phyloP scores from a whole-genome alignment of 768 basidiomycete species.

The Mycena chlorophos region DNA sequence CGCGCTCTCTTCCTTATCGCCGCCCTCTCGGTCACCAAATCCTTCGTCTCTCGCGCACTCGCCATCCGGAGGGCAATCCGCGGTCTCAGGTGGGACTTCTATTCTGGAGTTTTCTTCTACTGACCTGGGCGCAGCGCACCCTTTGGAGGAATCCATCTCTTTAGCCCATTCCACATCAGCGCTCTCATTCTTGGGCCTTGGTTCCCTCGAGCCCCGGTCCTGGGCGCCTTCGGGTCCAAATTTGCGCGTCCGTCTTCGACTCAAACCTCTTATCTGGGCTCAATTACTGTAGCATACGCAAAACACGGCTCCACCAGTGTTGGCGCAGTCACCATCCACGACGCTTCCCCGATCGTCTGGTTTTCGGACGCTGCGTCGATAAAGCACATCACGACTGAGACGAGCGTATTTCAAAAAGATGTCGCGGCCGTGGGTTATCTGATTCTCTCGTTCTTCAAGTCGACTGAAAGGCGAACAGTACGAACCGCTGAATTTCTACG shows the following conservation, averaged over 20 bases:
- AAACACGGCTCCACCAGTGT: constrained; percentile 41
- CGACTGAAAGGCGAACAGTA: constrained; percentile 27
- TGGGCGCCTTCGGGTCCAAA: constrained; percentile 34
- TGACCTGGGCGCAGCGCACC: background rate
- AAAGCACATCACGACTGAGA: constrained; percentile 34
- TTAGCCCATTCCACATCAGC: constrained; percentile 31
- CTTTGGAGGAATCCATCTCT: background rate
- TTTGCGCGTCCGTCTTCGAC: constrained; percentile 35
- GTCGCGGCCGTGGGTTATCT: constrained; percentile 29
- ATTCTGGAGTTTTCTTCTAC: background rate
- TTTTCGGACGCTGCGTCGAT: constrained; percentile 45
- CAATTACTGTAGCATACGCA: constrained; percentile 33
- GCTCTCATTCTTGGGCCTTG: constrained; percentile 28
- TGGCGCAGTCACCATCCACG: constrained; percentile 35
- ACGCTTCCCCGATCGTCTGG: constrained; percentile 38
- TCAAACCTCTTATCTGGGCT: background rate
- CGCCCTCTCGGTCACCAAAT: background rate
- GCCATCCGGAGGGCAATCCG: background rate
- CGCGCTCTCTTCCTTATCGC: background rate
- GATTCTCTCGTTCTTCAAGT: background rate
- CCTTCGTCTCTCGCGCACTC: background rate
- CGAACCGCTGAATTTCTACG: constrained; percentile 46
- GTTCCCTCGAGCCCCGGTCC: constrained; percentile 37
- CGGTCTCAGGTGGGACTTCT: background rate
- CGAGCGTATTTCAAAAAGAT: constrained; percentile 43